A percentile compares a stretch with the other conserved stretches of the same genome.
phyloP scores from a whole-genome alignment of 2,329 filamentous ascomycete species.

The Furcasterigmium sp. region DNA sequence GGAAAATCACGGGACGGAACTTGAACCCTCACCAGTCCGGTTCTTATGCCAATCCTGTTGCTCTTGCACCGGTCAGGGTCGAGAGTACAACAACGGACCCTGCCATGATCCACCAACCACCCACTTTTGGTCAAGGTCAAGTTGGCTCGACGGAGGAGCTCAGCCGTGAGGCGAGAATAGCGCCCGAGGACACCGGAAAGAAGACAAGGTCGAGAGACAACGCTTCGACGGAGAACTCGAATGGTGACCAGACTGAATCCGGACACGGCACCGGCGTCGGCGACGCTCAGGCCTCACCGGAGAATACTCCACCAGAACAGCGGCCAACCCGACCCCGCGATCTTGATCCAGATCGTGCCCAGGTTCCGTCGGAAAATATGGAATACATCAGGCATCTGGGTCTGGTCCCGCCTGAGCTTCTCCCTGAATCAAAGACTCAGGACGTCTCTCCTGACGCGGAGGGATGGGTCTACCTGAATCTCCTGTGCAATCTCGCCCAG shows the following conservation, averaged over 20 bases:
- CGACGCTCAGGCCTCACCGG: conserved; percentile 33
- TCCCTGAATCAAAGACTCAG: conserved; percentile 32
- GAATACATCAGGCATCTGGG: conserved; percentile 73
- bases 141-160: conserved; percentile 3
- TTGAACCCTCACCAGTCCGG: conserved; percentile 30
- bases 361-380: conserved; percentile 72
- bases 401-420: conserved; percentile 53
- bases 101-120: conserved; percentile 29
- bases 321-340: conserved; percentile 72
- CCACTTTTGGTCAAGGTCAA: neutral
- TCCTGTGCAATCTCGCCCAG: conserved; percentile 77
- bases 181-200: conserved; percentile 24
- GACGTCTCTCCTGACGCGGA: conserved; percentile 58
- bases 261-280: conserved; percentile 27
- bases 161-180: conserved; percentile 42
- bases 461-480: conserved; percentile 78
- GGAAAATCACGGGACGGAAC: conserved; percentile 55
- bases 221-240: conserved; percentile 39
- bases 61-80: conserved; percentile 16
- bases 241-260: conserved; percentile 40
- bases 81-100: conserved; percentile 20
- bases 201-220: conserved; percentile 37
- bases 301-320: conserved; percentile 51
- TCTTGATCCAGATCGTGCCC: conserved; percentile 71
- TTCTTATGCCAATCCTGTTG: conserved; percentile 8